Evolutionary conservation across 1,284 basidiomycete species (phyloP).

Genomic region (Dichomitus squalens): DNA sequence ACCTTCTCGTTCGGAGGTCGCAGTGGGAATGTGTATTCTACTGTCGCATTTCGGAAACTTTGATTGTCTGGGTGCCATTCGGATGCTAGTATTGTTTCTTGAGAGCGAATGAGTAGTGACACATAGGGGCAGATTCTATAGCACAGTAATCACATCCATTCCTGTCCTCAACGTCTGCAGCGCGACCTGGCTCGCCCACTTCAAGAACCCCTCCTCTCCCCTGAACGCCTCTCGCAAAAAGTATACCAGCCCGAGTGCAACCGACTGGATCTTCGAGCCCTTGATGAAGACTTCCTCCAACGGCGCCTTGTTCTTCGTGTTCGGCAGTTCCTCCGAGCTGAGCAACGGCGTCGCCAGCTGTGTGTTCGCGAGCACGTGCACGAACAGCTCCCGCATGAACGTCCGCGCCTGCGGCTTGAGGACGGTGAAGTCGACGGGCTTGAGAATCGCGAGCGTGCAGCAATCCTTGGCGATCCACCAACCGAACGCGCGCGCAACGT

Average conservation of each 20-base stretch:
- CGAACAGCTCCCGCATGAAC: constrained; percentile 75
- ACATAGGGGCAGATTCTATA: neutral
- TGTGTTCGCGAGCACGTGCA: constrained; percentile 68
- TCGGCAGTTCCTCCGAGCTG: constrained; percentile 40
- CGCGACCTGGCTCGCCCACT: constrained; percentile 67
- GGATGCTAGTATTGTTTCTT: no score
- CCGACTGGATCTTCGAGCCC: constrained; percentile 56
- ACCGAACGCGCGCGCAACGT: constrained; percentile 77
- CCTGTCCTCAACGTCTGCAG: constrained; percentile 67
- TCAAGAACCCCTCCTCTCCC: constrained; percentile 48
- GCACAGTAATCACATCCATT: constrained; percentile 51
- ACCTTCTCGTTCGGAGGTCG: constrained; percentile 78
- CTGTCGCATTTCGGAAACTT: constrained; percentile 69
- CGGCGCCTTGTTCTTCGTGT: constrained; percentile 54
- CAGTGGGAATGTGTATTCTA: constrained; percentile 72
- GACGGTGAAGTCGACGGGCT: constrained; percentile 86
- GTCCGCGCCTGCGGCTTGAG: constrained; percentile 62
- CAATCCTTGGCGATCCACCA: constrained; percentile 85
- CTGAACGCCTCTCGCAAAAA: constrained; percentile 59
- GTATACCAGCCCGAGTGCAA: constrained; percentile 71
- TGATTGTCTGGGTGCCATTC: no score
- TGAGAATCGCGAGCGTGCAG: constrained; percentile 76
- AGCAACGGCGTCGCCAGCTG: constrained; percentile 73
- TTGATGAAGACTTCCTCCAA: constrained; percentile 79
- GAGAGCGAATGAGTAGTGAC: no score